Evolutionary conservation across 2,329 filamentous ascomycete species (phyloP).

Genomic region (Colletotrichum sp.): DNA sequence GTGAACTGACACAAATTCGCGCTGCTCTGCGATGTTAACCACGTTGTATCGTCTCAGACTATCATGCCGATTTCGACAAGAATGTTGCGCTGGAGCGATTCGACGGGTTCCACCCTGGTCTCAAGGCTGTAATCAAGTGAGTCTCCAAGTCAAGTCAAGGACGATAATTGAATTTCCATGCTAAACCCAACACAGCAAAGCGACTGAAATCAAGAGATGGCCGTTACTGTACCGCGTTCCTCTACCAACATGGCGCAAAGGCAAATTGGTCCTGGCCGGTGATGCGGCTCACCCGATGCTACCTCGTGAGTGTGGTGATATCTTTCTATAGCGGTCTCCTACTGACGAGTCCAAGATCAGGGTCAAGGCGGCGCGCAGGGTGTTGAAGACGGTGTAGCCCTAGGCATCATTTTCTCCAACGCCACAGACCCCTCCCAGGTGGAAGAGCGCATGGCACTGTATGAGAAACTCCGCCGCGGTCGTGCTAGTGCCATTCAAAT

Average conservation of each 20-base stretch:
- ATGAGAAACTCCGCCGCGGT: constrained; percentile 28
- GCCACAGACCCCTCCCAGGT: constrained; percentile 25
- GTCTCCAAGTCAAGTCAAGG: background rate
- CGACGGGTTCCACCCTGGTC: constrained; percentile 29
- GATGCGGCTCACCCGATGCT: constrained; percentile 45
- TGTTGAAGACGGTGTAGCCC: constrained; percentile 38
- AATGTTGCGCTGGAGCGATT: constrained; percentile 30
- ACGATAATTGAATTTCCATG: background rate
- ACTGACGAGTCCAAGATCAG: constrained; percentile 32
- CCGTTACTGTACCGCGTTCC: constrained; percentile 38
- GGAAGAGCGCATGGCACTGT: constrained; percentile 27
- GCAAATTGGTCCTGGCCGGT: constrained; percentile 35
- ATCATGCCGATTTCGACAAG: constrained; percentile 27
- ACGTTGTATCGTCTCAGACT: background rate
- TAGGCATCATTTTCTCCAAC: constrained; percentile 32
- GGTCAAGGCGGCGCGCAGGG: constrained; percentile 41
- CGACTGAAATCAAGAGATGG: constrained; percentile 38
- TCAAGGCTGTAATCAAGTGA: constrained; percentile 33
- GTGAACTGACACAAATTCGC: background rate
- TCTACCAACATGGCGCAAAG: constrained; percentile 35
- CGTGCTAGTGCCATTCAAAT: constrained; percentile 41
- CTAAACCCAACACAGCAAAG: constrained; percentile 29
- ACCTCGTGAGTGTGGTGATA: constrained; percentile 30
- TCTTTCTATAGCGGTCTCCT: background rate
- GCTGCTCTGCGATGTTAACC: background rate